These are phyloP conservation scores for Amanita phalloides DNA, from an alignment of 768 basidiomycete genomes.

Conservation along the genomic window DNA sequence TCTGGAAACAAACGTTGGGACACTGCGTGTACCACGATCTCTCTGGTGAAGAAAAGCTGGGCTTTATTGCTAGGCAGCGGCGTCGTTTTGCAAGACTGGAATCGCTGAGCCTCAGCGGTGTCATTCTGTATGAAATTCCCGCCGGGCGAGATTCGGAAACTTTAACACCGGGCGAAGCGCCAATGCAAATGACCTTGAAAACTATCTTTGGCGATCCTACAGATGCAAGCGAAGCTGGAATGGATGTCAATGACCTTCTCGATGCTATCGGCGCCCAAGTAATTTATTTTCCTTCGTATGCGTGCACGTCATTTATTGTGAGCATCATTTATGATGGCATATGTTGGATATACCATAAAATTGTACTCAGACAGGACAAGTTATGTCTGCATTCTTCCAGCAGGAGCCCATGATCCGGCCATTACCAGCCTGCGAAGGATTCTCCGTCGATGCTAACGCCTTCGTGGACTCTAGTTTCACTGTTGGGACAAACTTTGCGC, in stretches of 20 bases:
- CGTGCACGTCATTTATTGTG: slow-evolving; percentile 22
- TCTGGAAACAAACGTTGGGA: slow-evolving; percentile 15
- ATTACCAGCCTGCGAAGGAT: slow-evolving; percentile 11
- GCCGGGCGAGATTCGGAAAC: neutral
- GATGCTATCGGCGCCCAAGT: slow-evolving; percentile 16
- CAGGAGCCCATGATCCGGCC: slow-evolving; percentile 9
- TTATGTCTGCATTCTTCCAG: slow-evolving; percentile 14
- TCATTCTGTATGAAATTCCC: slow-evolving; percentile 18
- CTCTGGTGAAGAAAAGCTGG: neutral
- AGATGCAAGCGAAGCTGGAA: slow-evolving; percentile 13
- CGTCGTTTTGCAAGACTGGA: slow-evolving; percentile 18
- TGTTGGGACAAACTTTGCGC: neutral
- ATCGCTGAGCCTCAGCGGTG: slow-evolving; percentile 17
- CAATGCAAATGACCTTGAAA: slow-evolving; percentile 11
- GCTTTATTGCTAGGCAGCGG: neutral
- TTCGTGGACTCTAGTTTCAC: neutral
- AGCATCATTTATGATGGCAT: slow-evolving; percentile 3
- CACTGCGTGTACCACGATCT: slow-evolving; percentile 15
- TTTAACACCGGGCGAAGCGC: neutral
- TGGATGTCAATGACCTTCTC: slow-evolving; percentile 18
- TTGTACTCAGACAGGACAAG: slow-evolving; percentile 14
- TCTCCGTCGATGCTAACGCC: slow-evolving; percentile 10
- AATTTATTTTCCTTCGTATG: slow-evolving; percentile 19
- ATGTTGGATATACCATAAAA: neutral
- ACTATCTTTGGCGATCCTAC: slow-evolving; percentile 17